Evolutionary conservation across 805 yeast species (phyloP), one percentile per base, ranked within the genome.

Genomic region (Pichia paraexigua): DNA sequence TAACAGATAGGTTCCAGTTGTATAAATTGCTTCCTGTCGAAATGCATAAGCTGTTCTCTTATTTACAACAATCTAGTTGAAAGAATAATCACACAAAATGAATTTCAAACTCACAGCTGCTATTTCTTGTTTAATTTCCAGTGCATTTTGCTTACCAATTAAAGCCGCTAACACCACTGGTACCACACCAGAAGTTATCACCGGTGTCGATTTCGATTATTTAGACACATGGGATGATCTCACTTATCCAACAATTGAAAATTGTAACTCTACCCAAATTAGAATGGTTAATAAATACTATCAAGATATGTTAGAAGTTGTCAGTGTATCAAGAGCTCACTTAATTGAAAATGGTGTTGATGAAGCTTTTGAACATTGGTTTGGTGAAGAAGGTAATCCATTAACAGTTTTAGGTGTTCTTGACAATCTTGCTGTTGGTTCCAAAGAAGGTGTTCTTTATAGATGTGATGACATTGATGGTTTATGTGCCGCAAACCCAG

Each of bases 401-500:
- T 67, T 64, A 32, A 66, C 65, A 41, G 74, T 71, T 17, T 52
- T 69, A 45, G 75, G 76, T 30, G 57, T 63, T 51, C 62, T 59
- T 43, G 71, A 68, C n/a, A 59, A 59, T 41, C 46, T 70, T 37
- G 61, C 66, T n/a, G 61, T 63, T 43, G 66, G 67, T 35, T 62
- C 67, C 25, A 71, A 71, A 51, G 60, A 61, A 21, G 67, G 66
- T 40, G 59, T 64, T 21, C 47, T 70, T 15, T 65, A 67, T 57
- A 61, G 75, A 45, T 72, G 75, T 63, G 76, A 71, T 53, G 71
- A 71, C 51, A 55, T 62, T 17, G 74, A 71, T 53, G 71, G 69
- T 6, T 57, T 61, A 48, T 72, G 75, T 60, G 60, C 61, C 15
- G 45, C 35, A 11, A 52, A 63, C 25, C 56, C 60, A 22, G 64